These are phyloP conservation scores for Saccharum hybrid DNA, from an alignment of 202 grass and related monocot species.

Conservation along the genomic window DNA sequence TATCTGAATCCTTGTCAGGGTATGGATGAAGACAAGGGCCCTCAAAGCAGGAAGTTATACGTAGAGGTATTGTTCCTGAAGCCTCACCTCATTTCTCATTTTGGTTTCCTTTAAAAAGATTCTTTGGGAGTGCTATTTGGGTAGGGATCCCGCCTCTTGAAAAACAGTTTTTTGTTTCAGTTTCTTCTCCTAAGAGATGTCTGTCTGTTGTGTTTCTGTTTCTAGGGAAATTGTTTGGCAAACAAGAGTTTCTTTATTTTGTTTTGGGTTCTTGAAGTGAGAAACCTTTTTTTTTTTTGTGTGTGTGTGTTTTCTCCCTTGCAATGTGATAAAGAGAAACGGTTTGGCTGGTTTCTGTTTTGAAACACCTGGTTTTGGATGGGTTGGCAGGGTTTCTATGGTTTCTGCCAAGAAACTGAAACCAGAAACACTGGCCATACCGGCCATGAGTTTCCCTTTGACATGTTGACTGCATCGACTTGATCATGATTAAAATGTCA, in stretches of 20 bases:
- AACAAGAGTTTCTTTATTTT: neutral
- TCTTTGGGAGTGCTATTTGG: neutral
- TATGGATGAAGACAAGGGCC: constrained; percentile 99
- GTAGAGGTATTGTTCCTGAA: constrained; percentile 72
- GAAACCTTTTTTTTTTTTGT: neutral
- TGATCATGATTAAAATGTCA: constrained; percentile 33
- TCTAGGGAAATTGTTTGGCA: neutral
- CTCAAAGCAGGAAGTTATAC: constrained; percentile 97
- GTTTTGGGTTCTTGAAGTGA: neutral
- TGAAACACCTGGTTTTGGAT: neutral
- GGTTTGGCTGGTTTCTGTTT: neutral
- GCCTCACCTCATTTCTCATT: neutral
- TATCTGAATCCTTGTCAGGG: constrained; percentile 58
- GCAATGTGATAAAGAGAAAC: neutral
- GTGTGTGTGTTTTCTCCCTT: neutral
- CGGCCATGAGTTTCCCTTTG: neutral
- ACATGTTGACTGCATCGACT: neutral
- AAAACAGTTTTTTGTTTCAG: neutral
- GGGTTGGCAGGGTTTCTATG: neutral
- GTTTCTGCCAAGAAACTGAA: neutral
- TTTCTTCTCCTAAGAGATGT: neutral
- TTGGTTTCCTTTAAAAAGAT: constrained; percentile 2
- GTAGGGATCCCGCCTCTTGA: neutral
- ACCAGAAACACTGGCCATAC: neutral
- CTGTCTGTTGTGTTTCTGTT: neutral